A percentile compares a stretch with the other conserved stretches of the same genome.
Evolutionary conservation across 352 stramenopile species (phyloP).

Genomic region (Plasmopara halstedii): DNA sequence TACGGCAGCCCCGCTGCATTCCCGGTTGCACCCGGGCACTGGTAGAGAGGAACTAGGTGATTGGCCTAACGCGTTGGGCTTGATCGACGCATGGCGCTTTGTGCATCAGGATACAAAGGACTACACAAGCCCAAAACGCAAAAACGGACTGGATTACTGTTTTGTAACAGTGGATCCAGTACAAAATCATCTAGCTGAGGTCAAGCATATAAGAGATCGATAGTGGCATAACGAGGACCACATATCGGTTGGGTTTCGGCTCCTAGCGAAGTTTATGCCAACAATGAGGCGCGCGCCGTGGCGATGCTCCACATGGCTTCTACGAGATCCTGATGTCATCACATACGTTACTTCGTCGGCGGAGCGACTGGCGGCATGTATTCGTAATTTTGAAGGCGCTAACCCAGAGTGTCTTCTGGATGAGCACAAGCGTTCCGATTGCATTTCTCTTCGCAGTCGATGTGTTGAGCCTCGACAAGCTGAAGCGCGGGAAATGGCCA

Average conservation of each 20-base stretch:
- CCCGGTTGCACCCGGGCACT: not conserved
- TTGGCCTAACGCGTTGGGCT: slow-evolving; percentile 3
- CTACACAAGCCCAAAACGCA: slow-evolving; percentile 3
- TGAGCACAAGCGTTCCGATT: slow-evolving; percentile 8
- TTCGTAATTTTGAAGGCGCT: slow-evolving; percentile 1
- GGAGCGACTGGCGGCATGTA: not conserved
- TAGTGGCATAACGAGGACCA: slow-evolving; percentile 17
- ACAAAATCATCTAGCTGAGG: slow-evolving; percentile 1
- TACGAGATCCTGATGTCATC: not conserved
- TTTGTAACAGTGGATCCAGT: slow-evolving; percentile 7
- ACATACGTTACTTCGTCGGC: not conserved
- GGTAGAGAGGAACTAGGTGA: slow-evolving; percentile 2
- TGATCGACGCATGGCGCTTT: slow-evolving; percentile 11
- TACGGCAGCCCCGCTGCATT: too few relatives aligned
- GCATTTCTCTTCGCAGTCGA: slow-evolving; percentile 5
- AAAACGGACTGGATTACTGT: slow-evolving; percentile 13
- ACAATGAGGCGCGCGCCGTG: not conserved
- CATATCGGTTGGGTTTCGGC: not conserved
- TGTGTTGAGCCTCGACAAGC: slow-evolving; percentile 2
- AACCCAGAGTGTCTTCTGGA: slow-evolving; percentile 10
- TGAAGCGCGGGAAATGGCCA: not conserved
- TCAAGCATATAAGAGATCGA: slow-evolving; percentile 2
- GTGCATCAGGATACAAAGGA: slow-evolving; percentile 1
- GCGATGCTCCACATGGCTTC: slow-evolving; percentile 1
- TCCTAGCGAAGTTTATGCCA: slow-evolving; percentile 2